These are phyloP conservation scores for Pseudogymnoascus sp. DNA, from an alignment of 2,329 filamentous ascomycete species.

Conservation along the genomic window DNA sequence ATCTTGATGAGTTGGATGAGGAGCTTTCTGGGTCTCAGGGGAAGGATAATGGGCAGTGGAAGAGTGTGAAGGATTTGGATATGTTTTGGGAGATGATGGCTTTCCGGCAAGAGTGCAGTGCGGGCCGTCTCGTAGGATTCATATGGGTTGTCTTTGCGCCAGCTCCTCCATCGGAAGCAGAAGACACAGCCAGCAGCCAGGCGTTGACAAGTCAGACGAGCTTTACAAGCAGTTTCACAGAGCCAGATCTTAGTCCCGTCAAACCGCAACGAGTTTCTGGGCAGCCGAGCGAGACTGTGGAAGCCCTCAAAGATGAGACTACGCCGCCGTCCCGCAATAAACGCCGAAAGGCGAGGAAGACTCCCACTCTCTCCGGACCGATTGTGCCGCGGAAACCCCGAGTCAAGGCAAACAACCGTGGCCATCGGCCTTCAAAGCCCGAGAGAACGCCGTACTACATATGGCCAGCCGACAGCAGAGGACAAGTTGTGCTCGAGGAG, in stretches of 20 bases:
- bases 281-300: background rate
- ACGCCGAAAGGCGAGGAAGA: conserved; percentile 34
- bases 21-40: conserved; percentile 55
- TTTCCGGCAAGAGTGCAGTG: conserved; percentile 90
- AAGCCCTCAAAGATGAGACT: background rate
- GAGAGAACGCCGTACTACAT: conserved; percentile 53
- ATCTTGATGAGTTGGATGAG: conserved; percentile 80
- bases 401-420: conserved; percentile 52
- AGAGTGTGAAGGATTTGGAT: conserved; percentile 73
- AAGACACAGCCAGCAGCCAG: background rate
- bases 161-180: conserved; percentile 25
- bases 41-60: conserved; percentile 64
- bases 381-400: conserved; percentile 58
- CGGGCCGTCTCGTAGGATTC: conserved; percentile 86
- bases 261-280: background rate
- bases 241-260: background rate
- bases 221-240: background rate
- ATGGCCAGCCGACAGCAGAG: conserved; percentile 57
- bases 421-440: conserved; percentile 43
- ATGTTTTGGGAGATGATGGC: conserved; percentile 99
- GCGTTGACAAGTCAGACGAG: background rate
- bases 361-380: conserved; percentile 46
- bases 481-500: conserved; percentile 56
- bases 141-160: conserved; percentile 84
- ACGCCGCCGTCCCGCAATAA: background rate